phyloP scores from a whole-genome alignment of 345 rosid genomes.

The Turnera subulata region DNA sequence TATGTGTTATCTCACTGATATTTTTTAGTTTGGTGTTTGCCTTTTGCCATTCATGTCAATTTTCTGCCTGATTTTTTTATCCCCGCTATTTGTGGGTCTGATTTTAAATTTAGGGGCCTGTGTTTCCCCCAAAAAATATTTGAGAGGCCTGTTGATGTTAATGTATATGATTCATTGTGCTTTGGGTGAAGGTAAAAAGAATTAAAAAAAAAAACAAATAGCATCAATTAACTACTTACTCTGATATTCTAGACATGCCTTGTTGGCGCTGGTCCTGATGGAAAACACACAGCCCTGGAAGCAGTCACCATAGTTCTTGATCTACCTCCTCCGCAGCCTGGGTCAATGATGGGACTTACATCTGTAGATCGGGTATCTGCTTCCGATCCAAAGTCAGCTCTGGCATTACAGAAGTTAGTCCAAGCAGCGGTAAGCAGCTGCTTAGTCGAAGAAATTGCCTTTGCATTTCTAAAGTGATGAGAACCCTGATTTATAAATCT shows the following conservation, averaged over 20 bases:
- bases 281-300: slow-evolving; percentile 97
- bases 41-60: background rate
- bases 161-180: background rate
- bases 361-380: slow-evolving; percentile 92
- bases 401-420: slow-evolving; percentile 91
- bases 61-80: slow-evolving; percentile 8
- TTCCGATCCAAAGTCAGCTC: slow-evolving; percentile 98
- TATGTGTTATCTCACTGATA: background rate
- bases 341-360: slow-evolving; percentile 82
- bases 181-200: too few relatives aligned
- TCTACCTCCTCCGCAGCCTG: slow-evolving; percentile 98
- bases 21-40: background rate
- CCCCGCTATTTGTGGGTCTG: background rate
- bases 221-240: background rate
- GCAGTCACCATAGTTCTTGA: slow-evolving; percentile 98
- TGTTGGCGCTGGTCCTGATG: slow-evolving; percentile 98
- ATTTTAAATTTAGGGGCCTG: too few relatives aligned
- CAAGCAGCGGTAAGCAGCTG: slow-evolving; percentile 90
- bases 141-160: too few relatives aligned
- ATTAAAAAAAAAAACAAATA: too few relatives aligned
- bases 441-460: slow-evolving; percentile 6
- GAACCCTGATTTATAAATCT: background rate
- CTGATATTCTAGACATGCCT: slow-evolving; percentile 71
- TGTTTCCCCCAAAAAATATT: too few relatives aligned
- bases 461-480: too few relatives aligned